These are phyloP conservation scores for Xenoacremonium recifei DNA, from an alignment of 2,329 filamentous ascomycete genomes.

Conservation along the genomic window DNA sequence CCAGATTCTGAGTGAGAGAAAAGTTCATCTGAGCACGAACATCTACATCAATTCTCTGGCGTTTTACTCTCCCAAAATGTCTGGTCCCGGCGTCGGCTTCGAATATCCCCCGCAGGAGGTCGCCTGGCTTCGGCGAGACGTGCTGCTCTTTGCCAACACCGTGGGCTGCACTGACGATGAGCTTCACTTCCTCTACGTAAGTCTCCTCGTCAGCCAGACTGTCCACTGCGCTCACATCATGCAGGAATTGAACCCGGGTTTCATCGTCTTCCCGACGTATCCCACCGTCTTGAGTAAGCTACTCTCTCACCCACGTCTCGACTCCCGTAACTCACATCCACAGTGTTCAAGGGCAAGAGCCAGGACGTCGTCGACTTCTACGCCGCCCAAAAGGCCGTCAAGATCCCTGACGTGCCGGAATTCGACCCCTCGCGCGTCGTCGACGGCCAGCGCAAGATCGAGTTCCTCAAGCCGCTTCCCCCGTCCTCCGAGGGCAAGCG, in stretches of 20 bases:
- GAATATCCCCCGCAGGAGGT: constrained; percentile 76
- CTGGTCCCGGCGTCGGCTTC: constrained; percentile 65
- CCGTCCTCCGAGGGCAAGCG: constrained; percentile 66
- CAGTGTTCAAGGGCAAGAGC: constrained; percentile 73
- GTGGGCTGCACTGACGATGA: constrained; percentile 85
- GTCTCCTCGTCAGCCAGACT: constrained; percentile 21
- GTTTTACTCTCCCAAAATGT: constrained; percentile 25
- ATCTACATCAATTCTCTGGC: background rate
- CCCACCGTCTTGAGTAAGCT: constrained; percentile 71
- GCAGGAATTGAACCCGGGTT: constrained; percentile 83
- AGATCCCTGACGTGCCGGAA: constrained; percentile 73
- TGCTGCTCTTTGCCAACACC: constrained; percentile 84
- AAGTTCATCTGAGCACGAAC: background rate
- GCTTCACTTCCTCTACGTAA: constrained; percentile 87
- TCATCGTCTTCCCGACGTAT: constrained; percentile 87
- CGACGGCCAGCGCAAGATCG: constrained; percentile 79
- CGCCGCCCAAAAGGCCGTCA: constrained; percentile 60
- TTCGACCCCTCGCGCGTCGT: constrained; percentile 74
- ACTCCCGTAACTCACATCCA: background rate
- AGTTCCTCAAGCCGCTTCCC: constrained; percentile 75
- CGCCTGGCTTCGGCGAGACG: constrained; percentile 84
- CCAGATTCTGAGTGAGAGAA: background rate
- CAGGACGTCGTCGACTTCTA: constrained; percentile 86
- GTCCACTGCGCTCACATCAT: constrained; percentile 1
- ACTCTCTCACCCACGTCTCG: background rate